Base-by-base conservation (phyloP, 768 basidiomycete species). In the Pisolithus microcarpus region DNA sequence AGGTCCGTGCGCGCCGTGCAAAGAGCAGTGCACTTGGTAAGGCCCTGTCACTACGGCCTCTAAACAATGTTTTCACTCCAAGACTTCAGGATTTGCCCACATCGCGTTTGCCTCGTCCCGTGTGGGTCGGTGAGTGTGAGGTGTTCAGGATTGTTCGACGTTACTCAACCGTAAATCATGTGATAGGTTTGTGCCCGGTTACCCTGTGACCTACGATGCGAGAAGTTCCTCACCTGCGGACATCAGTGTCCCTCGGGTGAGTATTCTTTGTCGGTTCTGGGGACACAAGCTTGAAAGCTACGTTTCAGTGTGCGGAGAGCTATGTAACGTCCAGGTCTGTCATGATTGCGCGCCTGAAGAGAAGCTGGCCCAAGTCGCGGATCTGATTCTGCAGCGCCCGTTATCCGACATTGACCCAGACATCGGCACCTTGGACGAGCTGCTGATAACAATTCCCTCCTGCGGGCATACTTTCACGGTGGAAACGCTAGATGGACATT, bases 401-500 rank as follows among this genome's bases (percentile, higher is more conserved):
- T 63, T 87, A 5, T 64, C 54, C 3, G 82, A 85, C 0, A 59
- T 85, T 28, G 63, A 73, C 4, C 64, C 67, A 6, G 67, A 74
- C 16, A 45, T 55, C 13, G 69, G 61, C 4, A 63, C 67, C 2
- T 44, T 78, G 28, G 77, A 80, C 52, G 76, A 80, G 36, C 61
- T 79, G 10, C 57, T 81, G 46, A 81, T 87, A 58, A 82, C 83
- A 1, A 71, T 85, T 38, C 78, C 79, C 0, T 66, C 66, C 16
- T 87, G 86, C 59, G 55, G 74, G 0, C 86, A 88, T 61, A 64
- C 75, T 2, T 86, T 88, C 61, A 87, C 86, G 0, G 76, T 85
- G 15, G 84, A 84, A 61, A 83, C 82, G 0, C 70, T 88, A 18
- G 85, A 88, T 55, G 85, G 83, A 0, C 67, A 73, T 39, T 80